Base-by-base conservation (phyloP, 108 stramenopile genomes). In the Schizochytrium sp. region DNA sequence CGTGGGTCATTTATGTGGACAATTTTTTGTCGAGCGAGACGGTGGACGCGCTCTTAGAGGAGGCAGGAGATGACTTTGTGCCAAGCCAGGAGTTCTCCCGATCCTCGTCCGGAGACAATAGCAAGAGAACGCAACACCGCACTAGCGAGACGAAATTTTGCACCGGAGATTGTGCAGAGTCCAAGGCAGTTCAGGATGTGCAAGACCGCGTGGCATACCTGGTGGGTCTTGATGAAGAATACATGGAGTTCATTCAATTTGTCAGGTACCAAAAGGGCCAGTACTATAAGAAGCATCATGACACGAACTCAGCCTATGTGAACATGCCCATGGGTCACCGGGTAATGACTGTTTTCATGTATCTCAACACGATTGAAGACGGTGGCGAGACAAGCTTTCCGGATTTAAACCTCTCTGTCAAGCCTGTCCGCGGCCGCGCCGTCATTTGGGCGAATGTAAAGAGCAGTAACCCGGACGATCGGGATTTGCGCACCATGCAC, bases 311-410 rank as follows among this genome's bases (percentile, higher is more conserved):
- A 3, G 23, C 23, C 10, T 83, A 83, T 23, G 48, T 23, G 25
- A 34, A 47, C 45, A 83, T 83, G 76, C 76, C 76, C 51, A 83
- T 83, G 76, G 76, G 76, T 18, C 76, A 83, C 28, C 76, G 76
- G 16, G 51, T 83, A 18, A 12, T 83, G 19, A 83, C 76, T 6
- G 51, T 83, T 6, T 83, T 83, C 76, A 53, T 83, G 48, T 83
- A 83, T 23, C 51, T 83, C 0, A 53, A 47, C 25, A 53, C 45
- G 23, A 53, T 83, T 34, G 76, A 83, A 23, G 51, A 53, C n/a
- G 76, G 76, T 1, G 76, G 76, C 76, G 76, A 83, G 51, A 83
- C 76, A 1, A 6, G 76, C 6, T 83, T 83, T 34, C 76, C 76
- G 19, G 48, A 28, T 12, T 12, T 83, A 0, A 34, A 83, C 4